Evolutionary conservation across 2,329 filamentous ascomycete genomes (phyloP).

Genomic region (Trichoderma sp.): DNA sequence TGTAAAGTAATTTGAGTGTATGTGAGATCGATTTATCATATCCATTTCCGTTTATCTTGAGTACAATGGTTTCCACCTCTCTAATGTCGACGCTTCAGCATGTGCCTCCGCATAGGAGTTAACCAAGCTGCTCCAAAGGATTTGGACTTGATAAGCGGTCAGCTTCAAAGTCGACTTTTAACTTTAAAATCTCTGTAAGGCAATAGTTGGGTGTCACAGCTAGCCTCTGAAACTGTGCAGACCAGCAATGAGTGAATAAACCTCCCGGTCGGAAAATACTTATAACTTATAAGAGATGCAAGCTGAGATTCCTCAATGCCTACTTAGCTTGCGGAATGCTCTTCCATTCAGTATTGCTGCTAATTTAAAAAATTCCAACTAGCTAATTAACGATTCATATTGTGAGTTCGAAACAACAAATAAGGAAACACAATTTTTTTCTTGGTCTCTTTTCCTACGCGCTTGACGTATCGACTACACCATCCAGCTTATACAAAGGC

Average conservation of each 20-base stretch:
- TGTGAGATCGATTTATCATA: background rate
- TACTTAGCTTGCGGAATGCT: background rate
- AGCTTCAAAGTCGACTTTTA: background rate
- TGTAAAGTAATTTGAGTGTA: no score
- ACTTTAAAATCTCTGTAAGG: background rate
- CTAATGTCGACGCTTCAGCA: background rate
- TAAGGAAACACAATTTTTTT: background rate
- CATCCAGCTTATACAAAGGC: conserved; percentile 40
- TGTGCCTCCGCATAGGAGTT: background rate
- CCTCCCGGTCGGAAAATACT: background rate
- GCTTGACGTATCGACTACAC: background rate
- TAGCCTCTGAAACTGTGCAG: no score
- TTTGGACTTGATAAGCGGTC: background rate
- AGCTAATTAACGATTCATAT: background rate
- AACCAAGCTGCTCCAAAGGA: background rate
- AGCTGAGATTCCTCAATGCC: background rate
- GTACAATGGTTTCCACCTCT: background rate
- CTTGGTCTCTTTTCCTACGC: background rate
- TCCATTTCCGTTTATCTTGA: background rate
- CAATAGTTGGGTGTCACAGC: background rate
- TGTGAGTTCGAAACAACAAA: background rate
- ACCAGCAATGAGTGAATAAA: no score
- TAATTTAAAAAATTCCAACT: background rate
- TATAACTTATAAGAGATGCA: background rate
- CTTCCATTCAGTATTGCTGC: background rate